phyloP scores from a whole-genome alignment of 768 basidiomycete species.

The Lactarius sp. region DNA sequence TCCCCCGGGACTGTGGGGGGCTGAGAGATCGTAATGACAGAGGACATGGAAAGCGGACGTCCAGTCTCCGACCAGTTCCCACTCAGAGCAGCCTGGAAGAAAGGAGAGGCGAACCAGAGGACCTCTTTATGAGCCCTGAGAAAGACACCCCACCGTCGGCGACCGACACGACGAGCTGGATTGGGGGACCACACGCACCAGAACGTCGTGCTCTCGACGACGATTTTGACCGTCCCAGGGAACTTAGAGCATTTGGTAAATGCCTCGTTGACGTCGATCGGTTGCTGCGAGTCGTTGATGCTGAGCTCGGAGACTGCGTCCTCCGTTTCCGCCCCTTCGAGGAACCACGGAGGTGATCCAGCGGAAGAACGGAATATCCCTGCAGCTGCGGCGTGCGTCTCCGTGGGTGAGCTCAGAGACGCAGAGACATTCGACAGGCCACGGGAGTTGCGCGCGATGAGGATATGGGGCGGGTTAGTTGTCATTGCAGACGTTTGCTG shows the following conservation, averaged over 20 bases:
- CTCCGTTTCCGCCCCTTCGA: constrained; percentile 67
- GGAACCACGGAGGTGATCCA: constrained; percentile 73
- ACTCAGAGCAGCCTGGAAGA: constrained; percentile 87
- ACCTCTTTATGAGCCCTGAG: constrained; percentile 88
- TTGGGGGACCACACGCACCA: constrained; percentile 53
- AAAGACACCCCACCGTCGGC: neutral
- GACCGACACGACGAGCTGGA: constrained; percentile 16
- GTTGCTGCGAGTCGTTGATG: constrained; percentile 54
- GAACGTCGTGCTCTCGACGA: constrained; percentile 85
- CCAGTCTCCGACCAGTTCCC: constrained; percentile 92
- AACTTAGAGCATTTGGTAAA: constrained; percentile 64
- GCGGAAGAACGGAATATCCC: constrained; percentile 74
- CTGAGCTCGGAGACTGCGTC: constrained; percentile 66
- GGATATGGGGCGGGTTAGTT: constrained; percentile 81
- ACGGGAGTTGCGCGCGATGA: constrained; percentile 82
- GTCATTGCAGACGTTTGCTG: constrained; percentile 38
- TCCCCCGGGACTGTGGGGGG: constrained; percentile 56
- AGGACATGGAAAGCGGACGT: constrained; percentile 72
- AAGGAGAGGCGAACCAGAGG: constrained; percentile 88
- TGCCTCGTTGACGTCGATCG: constrained; percentile 76
- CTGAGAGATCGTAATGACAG: constrained; percentile 80
- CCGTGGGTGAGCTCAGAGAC: constrained; percentile 76
- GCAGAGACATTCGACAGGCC: constrained; percentile 73
- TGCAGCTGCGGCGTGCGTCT: constrained; percentile 83
- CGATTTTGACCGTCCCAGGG: constrained; percentile 86